Conservation (phyloP, 2,329 filamentous ascomycete species). For the Amauroascus verrucosus region DNA sequence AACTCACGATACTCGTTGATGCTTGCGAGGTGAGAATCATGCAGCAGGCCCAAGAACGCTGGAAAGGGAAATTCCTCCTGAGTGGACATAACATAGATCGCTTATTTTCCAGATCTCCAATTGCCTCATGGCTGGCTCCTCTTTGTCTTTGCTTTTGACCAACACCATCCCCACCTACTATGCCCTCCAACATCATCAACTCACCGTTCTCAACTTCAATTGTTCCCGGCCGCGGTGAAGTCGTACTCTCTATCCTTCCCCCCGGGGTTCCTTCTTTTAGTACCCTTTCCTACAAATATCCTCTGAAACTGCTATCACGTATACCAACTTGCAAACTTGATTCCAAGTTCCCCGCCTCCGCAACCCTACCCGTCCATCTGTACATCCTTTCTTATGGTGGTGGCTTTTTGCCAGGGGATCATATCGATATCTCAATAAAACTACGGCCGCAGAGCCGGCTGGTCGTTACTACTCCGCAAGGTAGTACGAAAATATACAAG, state of each 20-base stretch:
- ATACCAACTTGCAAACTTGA: slow-evolving; percentile 53
- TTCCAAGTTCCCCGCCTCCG: slow-evolving; percentile 24
- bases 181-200: slow-evolving; percentile 14
- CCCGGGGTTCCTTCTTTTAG: slow-evolving; percentile 61
- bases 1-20: not conserved
- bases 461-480: slow-evolving; percentile 51
- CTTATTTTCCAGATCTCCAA: not conserved
- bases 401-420: slow-evolving; percentile 79
- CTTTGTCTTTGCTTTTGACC: not conserved
- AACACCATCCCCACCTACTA: not conserved
- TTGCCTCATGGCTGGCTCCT: not conserved
- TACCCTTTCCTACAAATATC: slow-evolving; percentile 79
- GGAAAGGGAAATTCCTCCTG: not conserved
- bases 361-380: slow-evolving; percentile 56
- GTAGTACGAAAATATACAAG: slow-evolving; percentile 94
- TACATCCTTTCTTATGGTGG: slow-evolving; percentile 93
- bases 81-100: not conserved
- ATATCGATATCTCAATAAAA: slow-evolving; percentile 60
- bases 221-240: slow-evolving; percentile 67
- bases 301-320: slow-evolving; percentile 83
- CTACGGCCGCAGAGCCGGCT: slow-evolving; percentile 57
- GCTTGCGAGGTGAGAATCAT: not conserved
- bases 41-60: not conserved
- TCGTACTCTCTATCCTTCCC: slow-evolving; percentile 63
- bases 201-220: slow-evolving; percentile 67